Evolutionary conservation across 2,329 filamentous ascomycete species (phyloP).

Genomic region (Pseudogymnoascus sp.): DNA sequence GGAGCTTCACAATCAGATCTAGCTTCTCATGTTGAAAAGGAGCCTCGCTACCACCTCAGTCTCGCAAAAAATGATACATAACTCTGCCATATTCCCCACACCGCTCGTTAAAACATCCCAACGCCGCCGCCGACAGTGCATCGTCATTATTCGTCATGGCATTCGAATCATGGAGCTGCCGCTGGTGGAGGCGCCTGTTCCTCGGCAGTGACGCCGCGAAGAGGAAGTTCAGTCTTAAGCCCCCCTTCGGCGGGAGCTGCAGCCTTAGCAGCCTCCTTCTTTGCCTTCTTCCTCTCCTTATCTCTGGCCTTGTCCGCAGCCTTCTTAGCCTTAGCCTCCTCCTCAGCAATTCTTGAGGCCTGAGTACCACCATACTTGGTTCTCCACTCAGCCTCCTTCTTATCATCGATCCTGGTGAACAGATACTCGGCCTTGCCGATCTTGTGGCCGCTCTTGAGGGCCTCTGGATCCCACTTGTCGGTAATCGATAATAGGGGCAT

Average conservation of each 20-base stretch:
- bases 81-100: background rate
- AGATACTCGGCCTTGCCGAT: conserved; percentile 73
- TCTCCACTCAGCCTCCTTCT: conserved; percentile 78
- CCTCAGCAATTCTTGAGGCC: conserved; percentile 59
- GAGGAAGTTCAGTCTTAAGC: conserved; percentile 18
- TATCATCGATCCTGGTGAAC: conserved; percentile 73
- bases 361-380: conserved; percentile 63
- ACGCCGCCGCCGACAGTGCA: conserved; percentile 4
- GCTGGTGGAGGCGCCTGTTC: conserved; percentile 27
- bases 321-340: conserved; percentile 45
- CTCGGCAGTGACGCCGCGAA: conserved; percentile 24
- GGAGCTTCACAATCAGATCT: conserved; percentile 4
- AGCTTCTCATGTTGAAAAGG: conserved; percentile 5
- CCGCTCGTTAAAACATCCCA: background rate
- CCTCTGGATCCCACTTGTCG: conserved; percentile 53
- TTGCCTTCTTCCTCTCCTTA: conserved; percentile 38
- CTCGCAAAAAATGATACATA: background rate
- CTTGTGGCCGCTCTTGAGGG: conserved; percentile 64
- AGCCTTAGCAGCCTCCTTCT: conserved; percentile 28
- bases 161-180: conserved; percentile 20
- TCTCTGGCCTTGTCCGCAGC: conserved; percentile 32
- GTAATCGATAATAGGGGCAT: conserved; percentile 51
- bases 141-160: background rate
- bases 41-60: background rate
- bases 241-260: background rate